Conservation (phyloP, 106 monocot genomes). For the Phalaenopsis aphrodite region DNA sequence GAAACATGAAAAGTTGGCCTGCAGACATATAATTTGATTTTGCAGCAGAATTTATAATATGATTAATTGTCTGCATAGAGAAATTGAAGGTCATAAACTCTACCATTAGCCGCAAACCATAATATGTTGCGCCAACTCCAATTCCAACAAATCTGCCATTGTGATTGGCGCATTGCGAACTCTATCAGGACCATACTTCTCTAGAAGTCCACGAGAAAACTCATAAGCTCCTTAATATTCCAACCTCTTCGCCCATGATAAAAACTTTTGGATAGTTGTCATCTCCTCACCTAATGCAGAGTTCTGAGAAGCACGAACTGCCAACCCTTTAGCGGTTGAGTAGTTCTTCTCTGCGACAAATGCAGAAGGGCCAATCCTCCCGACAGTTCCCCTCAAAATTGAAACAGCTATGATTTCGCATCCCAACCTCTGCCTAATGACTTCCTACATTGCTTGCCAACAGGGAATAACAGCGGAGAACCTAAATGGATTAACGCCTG, state of each 20-base stretch:
- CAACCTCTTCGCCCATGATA: conserved; percentile 98
- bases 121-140: conserved; percentile 96
- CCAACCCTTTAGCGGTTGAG: conserved; percentile 78
- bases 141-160: conserved; percentile 98
- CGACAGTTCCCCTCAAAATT: conserved; percentile 21
- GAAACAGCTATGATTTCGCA: not conserved
- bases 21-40: no score
- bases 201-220: conserved; percentile 82
- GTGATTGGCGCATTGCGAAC: conserved; percentile 96
- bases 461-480: no score
- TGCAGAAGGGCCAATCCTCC: conserved; percentile 25
- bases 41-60: no score
- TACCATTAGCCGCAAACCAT: conserved; percentile 84
- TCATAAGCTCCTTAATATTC: conserved; percentile 99
- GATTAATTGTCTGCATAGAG: conserved; percentile 67
- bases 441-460: conserved; percentile 1
- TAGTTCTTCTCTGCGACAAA: conserved; percentile 30
- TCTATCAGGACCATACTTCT: conserved; percentile 98
- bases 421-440: conserved; percentile 8
- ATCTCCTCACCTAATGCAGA: conserved; percentile 97
- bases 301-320: conserved; percentile 89
- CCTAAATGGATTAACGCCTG: no score
- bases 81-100: conserved; percentile 99
- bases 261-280: conserved; percentile 90
- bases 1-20: no score